Evolutionary conservation across 2,329 filamentous ascomycete species (phyloP).

Genomic region (Clonostachys chloroleuca): DNA sequence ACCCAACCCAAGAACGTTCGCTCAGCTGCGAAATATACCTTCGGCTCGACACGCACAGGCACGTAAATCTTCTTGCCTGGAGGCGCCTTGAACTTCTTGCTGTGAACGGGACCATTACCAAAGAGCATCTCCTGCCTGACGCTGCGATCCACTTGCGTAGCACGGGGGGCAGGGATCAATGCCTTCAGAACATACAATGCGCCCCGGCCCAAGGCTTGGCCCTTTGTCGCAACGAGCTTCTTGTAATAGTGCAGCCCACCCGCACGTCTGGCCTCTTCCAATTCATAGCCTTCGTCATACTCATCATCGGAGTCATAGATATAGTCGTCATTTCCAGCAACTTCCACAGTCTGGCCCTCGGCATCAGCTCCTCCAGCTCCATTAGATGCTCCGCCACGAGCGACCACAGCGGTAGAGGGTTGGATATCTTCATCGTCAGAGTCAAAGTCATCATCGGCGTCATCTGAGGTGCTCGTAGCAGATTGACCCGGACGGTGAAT

Average conservation of each 20-base stretch:
- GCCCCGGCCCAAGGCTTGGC: conserved; percentile 33
- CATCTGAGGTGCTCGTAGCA: conserved; percentile 72
- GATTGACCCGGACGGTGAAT: conserved; percentile 77
- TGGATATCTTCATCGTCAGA: conserved; percentile 57
- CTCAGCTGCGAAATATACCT: conserved; percentile 96
- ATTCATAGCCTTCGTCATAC: conserved; percentile 66
- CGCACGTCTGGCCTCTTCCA: conserved; percentile 72
- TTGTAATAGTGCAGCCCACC: conserved; percentile 74
- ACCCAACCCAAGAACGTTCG: conserved; percentile 94
- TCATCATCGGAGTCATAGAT: conserved; percentile 87
- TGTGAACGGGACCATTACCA: conserved; percentile 49
- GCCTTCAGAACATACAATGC: conserved; percentile 38
- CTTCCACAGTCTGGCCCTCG: conserved; percentile 74
- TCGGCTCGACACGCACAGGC: conserved; percentile 91
- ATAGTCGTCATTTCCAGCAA: conserved; percentile 64
- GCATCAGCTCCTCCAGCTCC: conserved; percentile 55
- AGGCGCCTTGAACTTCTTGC: conserved; percentile 64
- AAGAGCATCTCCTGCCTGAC: conserved; percentile 49
- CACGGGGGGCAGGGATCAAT: conserved; percentile 50
- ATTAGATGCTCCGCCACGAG: conserved; percentile 28
- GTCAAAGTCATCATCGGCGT: conserved; percentile 67
- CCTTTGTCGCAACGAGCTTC: conserved; percentile 47
- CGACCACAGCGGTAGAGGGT: conserved; percentile 4
- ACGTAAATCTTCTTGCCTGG: conserved; percentile 92
- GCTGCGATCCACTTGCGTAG: conserved; percentile 52